Conservation (phyloP, 805 yeast species). For the Starmerella gropengiesseri region DNA sequence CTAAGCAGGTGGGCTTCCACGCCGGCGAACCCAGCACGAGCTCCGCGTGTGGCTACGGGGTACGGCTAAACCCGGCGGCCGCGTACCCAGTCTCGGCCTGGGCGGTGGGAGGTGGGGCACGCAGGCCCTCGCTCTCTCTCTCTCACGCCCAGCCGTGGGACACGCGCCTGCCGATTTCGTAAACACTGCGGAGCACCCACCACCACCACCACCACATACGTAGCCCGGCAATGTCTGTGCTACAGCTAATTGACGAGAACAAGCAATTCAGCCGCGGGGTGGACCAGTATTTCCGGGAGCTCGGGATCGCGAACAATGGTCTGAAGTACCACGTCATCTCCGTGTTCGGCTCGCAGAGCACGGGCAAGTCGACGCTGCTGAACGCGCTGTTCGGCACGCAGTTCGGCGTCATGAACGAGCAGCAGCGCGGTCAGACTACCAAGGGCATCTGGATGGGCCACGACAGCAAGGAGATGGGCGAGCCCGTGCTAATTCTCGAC, state of each 20-base stretch:
- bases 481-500: slow-evolving; percentile 52
- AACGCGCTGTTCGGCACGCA: slow-evolving; percentile 75
- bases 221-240: slow-evolving; percentile 14
- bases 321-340: slow-evolving; percentile 79
- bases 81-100: too few relatives aligned
- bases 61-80: too few relatives aligned
- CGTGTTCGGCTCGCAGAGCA: slow-evolving; percentile 93
- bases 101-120: too few relatives aligned
- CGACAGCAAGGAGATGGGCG: slow-evolving; percentile 27
- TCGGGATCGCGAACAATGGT: slow-evolving; percentile 34
- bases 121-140: too few relatives aligned
- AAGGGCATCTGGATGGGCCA: slow-evolving; percentile 72
- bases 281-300: slow-evolving; percentile 27
- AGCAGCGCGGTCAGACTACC: slow-evolving; percentile 74
- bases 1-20: too few relatives aligned
- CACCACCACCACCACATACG: neutral
- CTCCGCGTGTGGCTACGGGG: too few relatives aligned
- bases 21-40: too few relatives aligned
- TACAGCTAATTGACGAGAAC: slow-evolving; percentile 51
- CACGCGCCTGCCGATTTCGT: too few relatives aligned
- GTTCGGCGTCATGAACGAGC: slow-evolving; percentile 90
- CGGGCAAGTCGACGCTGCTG: slow-evolving; percentile 88
- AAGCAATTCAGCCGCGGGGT: slow-evolving; percentile 40
- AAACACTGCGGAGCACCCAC: too few relatives aligned
- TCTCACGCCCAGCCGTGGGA: too few relatives aligned